Evolutionary conservation across 176 grass and related monocot genomes (phyloP), one percentile per base, ranked within the genome.

Genomic region (Carex kokanica): DNA sequence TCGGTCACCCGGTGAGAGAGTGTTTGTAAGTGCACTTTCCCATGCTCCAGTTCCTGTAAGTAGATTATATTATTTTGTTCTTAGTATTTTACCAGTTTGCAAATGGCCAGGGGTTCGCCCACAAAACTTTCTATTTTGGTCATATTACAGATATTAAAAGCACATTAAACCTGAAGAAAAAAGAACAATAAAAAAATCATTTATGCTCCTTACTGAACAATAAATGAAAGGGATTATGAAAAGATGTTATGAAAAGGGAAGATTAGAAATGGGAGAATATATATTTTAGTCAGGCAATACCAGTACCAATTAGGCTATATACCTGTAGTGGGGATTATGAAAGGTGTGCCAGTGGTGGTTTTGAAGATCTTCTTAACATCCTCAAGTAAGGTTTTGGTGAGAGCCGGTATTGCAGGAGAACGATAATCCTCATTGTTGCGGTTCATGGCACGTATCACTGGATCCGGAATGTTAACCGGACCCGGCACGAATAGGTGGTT

Each of bases 1-100:
- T 43, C 41, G 45, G 84, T 95, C 93, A 10, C 96, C 93, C 0
- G 96, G 96, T 2, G 93, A 99, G 8, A 99, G 75, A n/a, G 96
- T 99, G 86, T 99, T 99, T n/a, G 96, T 95, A 13, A 99, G 91
- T 9, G 96, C 93, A 89, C 96, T 99, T 90, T 99, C 96, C 96
- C 96, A 95, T 12, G 93, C 93, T 23, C 96, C 96, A 10, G 93
- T 99, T 34, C 96, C 94, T 87, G 84, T 4, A 36, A 64, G 23
- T 58, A 36, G 27, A 64, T 65, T 65, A 25, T 14, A 65, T 24
- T 54, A 17, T 78, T 32, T 73, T 21, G 4, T 75, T 78, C 12
- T 80, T 38, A 68, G 27, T 36, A 68, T 38, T 67, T 8, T 8
- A 0, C 31, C 36, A 31, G 64, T 15, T 67, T 17, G 29, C 34